These are phyloP conservation scores for Polygonum aviculare DNA, from an alignment of 148 eudicot genomes.

Conservation along the genomic window DNA sequence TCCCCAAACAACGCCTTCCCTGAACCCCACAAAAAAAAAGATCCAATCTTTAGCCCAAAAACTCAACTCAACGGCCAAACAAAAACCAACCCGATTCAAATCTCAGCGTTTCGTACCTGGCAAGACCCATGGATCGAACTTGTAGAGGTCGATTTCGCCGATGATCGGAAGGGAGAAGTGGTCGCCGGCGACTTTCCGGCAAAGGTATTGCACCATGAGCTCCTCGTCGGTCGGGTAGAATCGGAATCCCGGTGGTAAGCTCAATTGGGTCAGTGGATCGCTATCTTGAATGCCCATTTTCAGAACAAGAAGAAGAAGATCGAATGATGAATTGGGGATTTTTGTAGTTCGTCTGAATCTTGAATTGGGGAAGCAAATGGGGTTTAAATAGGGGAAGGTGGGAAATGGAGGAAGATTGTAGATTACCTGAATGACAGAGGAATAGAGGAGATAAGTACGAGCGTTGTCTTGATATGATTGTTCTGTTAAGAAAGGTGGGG, in stretches of 20 bases:
- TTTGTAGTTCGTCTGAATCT: background rate
- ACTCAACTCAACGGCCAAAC: background rate
- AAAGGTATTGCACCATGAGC: slow-evolving; percentile 60
- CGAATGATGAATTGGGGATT: background rate
- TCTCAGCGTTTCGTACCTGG: slow-evolving; percentile 34
- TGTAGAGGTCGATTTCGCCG: slow-evolving; percentile 67
- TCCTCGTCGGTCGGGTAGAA: slow-evolving; percentile 84
- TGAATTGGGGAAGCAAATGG: background rate
- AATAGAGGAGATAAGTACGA: slow-evolving; percentile 24
- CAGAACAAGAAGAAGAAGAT: background rate
- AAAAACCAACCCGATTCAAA: background rate
- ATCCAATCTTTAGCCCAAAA: background rate
- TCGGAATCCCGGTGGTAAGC: slow-evolving; percentile 79
- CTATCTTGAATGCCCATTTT: slow-evolving; percentile 41
- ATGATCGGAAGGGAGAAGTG: slow-evolving; percentile 50
- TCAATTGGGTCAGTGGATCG: slow-evolving; percentile 48
- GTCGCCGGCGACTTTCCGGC: slow-evolving; percentile 57
- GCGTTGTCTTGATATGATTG: slow-evolving; percentile 6
- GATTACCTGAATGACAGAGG: background rate
- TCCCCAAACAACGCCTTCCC: slow-evolving; percentile 70
- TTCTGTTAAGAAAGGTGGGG: background rate
- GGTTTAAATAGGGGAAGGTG: slow-evolving; percentile 17
- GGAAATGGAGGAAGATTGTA: background rate
- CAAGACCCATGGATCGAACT: slow-evolving; percentile 75
- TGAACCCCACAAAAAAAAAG: background rate